Conservation (phyloP, 495 filamentous ascomycete genomes). For the Hypoxylon trugodes region DNA sequence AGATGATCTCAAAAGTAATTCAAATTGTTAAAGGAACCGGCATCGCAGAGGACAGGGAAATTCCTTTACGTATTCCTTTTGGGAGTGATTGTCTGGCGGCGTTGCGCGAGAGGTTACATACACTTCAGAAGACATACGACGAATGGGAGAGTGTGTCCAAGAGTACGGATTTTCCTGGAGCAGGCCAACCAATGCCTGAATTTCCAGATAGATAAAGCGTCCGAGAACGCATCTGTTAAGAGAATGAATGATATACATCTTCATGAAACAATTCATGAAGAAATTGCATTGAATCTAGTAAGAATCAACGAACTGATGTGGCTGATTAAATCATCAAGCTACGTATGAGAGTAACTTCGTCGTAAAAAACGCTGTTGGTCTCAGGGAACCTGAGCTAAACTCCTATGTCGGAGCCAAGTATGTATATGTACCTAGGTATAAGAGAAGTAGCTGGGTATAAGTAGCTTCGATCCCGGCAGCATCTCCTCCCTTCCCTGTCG, state of each 20-base stretch:
- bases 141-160: conserved; percentile 18
- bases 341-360: neutral
- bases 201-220: neutral
- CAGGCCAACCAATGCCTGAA: neutral
- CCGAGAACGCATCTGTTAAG: too few relatives aligned
- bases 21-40: conserved; percentile 19
- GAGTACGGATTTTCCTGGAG: conserved; percentile 11
- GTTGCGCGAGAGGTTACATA: conserved; percentile 5
- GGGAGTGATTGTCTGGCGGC: conserved; percentile 10
- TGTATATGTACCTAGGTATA: too few relatives aligned
- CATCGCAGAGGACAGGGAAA: neutral
- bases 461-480: too few relatives aligned
- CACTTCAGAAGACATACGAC: conserved; percentile 12
- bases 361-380: too few relatives aligned
- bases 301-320: too few relatives aligned
- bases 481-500: too few relatives aligned
- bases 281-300: too few relatives aligned
- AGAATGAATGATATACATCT: too few relatives aligned
- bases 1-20: conserved; percentile 13
- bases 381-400: too few relatives aligned
- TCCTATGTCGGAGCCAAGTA: neutral
- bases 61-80: conserved; percentile 15
- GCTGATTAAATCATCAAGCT: too few relatives aligned
- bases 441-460: too few relatives aligned
- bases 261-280: too few relatives aligned